Percentiles rank a stretch among this genome's conserved stretches.
These are phyloP conservation scores for Clarireedia monteithiana DNA, from an alignment of 2,329 filamentous ascomycete genomes.

Conservation along the genomic window DNA sequence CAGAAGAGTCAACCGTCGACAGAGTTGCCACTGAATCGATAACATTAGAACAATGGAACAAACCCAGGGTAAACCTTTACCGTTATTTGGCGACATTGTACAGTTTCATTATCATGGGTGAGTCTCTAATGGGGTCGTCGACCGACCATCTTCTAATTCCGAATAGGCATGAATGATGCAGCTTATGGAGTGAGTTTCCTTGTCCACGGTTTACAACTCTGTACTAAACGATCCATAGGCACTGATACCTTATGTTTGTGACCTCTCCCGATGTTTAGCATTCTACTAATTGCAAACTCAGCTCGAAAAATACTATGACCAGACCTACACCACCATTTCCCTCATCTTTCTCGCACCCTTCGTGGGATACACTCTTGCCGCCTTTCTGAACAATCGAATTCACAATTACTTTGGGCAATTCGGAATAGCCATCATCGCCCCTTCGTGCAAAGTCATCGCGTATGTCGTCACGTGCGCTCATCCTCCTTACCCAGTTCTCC, in stretches of 20 bases:
- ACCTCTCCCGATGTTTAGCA: background rate
- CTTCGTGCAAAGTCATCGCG: slow-evolving; percentile 14
- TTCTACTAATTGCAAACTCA: background rate
- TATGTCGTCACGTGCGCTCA: slow-evolving; percentile 46
- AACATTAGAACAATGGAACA: slow-evolving; percentile 53
- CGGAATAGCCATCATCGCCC: slow-evolving; percentile 37
- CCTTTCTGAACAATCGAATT: slow-evolving; percentile 57
- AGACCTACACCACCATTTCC: slow-evolving; percentile 56
- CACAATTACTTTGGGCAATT: slow-evolving; percentile 53
- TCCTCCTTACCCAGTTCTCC: slow-evolving; percentile 60
- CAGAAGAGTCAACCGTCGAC: slow-evolving; percentile 7
- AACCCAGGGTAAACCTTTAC: slow-evolving; percentile 48
- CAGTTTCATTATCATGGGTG: slow-evolving; percentile 57
- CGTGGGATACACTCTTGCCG: slow-evolving; percentile 54
- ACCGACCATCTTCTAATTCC: background rate
- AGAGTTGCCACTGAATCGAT: background rate
- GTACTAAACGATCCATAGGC: slow-evolving; percentile 29
- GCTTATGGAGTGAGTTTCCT: slow-evolving; percentile 16
- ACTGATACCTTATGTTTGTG: slow-evolving; percentile 37
- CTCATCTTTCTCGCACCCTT: slow-evolving; percentile 61
- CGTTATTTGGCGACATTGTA: slow-evolving; percentile 52
- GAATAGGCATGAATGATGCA: slow-evolving; percentile 8
- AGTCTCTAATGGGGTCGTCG: slow-evolving; percentile 21
- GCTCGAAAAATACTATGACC: slow-evolving; percentile 43
- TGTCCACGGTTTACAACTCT: background rate